These are phyloP conservation scores for Eucalyptus marginata DNA, from an alignment of 345 rosid species.

Conservation along the genomic window DNA sequence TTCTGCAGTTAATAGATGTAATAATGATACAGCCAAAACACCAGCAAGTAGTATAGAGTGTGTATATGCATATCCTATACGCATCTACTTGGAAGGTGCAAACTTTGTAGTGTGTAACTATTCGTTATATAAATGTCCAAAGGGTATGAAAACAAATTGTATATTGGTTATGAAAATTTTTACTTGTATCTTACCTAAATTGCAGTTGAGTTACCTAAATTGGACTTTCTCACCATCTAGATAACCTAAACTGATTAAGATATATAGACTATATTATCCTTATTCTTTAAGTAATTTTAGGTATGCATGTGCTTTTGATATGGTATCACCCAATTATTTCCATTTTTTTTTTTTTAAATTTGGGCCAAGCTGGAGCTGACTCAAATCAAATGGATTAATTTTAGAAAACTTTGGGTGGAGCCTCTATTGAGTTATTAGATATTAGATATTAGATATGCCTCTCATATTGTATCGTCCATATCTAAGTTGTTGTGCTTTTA, in stretches of 20 bases:
- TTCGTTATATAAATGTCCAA: background rate
- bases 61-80: background rate
- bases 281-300: background rate
- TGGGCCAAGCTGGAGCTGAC: background rate
- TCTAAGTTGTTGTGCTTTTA: background rate
- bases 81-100: background rate
- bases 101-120: background rate
- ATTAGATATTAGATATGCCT: background rate
- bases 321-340: background rate
- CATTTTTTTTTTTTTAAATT: background rate
- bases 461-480: background rate
- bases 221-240: background rate
- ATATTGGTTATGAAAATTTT: background rate
- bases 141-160: background rate
- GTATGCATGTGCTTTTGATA: background rate
- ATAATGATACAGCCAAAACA: background rate
- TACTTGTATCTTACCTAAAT: background rate
- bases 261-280: background rate
- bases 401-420: background rate
- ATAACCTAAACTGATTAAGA: background rate
- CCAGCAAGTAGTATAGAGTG: background rate
- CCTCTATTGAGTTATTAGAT: background rate
- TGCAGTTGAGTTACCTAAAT: background rate
- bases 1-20: background rate
- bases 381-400: background rate